phyloP scores from a whole-genome alignment of 2,329 filamentous ascomycete species.

The Diaporthe helianthi region DNA sequence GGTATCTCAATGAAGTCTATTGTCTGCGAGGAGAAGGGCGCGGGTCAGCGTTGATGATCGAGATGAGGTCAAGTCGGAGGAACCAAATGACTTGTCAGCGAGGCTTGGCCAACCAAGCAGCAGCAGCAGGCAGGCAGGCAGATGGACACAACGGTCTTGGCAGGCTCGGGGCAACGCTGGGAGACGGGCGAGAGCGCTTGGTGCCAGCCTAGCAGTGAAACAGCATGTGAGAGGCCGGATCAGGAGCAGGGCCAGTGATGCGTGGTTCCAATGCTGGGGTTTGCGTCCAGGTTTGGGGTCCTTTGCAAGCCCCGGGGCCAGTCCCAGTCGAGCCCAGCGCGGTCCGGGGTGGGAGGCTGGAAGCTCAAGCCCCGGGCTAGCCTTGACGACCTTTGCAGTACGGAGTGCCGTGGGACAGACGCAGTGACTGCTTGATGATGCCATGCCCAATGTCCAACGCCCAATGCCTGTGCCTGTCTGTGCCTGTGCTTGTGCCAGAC shows the following conservation, averaged over 20 bases:
- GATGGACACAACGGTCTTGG: slow-evolving; percentile 29
- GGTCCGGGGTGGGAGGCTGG: slow-evolving; percentile 8
- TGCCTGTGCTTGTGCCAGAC: not conserved
- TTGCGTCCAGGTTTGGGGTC: slow-evolving; percentile 8
- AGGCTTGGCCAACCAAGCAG: slow-evolving; percentile 26
- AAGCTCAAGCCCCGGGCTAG: slow-evolving; percentile 20
- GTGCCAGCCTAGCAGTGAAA: slow-evolving; percentile 29
- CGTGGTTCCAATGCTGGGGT: slow-evolving; percentile 18
- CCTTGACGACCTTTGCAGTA: not conserved
- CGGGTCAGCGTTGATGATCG: slow-evolving; percentile 24
- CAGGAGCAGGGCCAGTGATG: slow-evolving; percentile 12
- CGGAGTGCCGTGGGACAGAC: not conserved
- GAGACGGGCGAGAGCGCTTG: slow-evolving; percentile 2
- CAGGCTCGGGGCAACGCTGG: slow-evolving; percentile 10
- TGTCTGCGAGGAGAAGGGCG: slow-evolving; percentile 26
- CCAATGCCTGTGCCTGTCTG: too few species aligned
- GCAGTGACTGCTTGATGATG: slow-evolving; percentile 2
- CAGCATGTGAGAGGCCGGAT: slow-evolving; percentile 27
- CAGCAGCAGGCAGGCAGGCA: slow-evolving; percentile 25
- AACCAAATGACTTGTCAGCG: slow-evolving; percentile 30
- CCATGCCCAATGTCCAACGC: not conserved
- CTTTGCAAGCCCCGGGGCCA: not conserved
- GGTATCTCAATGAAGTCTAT: slow-evolving; percentile 35
- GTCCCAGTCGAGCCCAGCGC: slow-evolving; percentile 20
- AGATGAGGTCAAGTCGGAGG: slow-evolving; percentile 28